These are phyloP conservation scores for Monosporozyma unispora DNA, from an alignment of 805 yeast species.

Conservation along the genomic window DNA sequence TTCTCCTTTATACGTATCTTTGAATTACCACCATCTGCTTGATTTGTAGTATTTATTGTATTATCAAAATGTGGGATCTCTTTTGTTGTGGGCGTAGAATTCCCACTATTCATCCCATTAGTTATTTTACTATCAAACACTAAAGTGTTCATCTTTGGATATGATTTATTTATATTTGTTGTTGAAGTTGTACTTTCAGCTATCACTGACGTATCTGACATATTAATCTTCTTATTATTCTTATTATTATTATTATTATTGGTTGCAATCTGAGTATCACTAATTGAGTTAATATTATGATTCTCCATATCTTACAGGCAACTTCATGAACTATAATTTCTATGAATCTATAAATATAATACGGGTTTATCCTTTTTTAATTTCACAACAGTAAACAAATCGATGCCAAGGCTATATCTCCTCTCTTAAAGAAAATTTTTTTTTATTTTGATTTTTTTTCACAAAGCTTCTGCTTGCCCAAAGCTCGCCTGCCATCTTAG, in stretches of 20 bases:
- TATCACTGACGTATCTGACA: neutral
- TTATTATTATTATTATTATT: neutral
- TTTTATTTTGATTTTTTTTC: no score
- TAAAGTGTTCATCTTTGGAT: neutral
- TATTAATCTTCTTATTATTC: neutral
- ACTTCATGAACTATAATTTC: neutral
- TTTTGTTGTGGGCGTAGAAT: neutral
- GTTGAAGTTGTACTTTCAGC: neutral
- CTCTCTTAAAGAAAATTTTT: no score
- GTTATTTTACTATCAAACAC: neutral
- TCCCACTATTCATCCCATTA: neutral
- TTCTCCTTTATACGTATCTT: constrained; percentile 15
- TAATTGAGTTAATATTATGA: neutral
- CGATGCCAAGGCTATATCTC: no score
- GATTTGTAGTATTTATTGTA: neutral
- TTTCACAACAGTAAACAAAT: no score
- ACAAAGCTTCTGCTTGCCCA: no score
- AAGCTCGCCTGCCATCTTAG: no score
- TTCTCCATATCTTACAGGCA: neutral
- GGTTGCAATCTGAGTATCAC: neutral
- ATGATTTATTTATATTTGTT: neutral
- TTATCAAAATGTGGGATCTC: neutral
- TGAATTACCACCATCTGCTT: neutral
- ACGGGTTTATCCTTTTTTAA: neutral
- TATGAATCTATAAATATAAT: neutral